A percentile compares a stretch with the other conserved stretches of the same genome.
phyloP scores from a whole-genome alignment of 345 rosid species.

The Salix exigua region DNA sequence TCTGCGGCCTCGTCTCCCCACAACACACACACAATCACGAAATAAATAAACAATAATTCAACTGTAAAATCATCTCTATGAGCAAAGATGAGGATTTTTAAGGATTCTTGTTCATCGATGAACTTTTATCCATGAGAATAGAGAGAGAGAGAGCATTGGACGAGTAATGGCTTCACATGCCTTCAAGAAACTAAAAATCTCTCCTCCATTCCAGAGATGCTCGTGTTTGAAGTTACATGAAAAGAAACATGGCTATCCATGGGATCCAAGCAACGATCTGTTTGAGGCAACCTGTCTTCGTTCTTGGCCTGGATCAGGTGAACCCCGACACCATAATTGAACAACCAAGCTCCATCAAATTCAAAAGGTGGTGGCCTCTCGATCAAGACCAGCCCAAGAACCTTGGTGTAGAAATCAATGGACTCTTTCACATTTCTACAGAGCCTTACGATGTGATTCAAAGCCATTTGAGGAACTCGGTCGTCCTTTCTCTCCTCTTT shows the following conservation, averaged over 20 bases:
- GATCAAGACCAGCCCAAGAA: conserved; percentile 54
- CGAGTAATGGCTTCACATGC: too few relatives aligned
- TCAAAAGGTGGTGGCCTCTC: conserved; percentile 50
- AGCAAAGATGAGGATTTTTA: too few relatives aligned
- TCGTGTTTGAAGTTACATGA: conserved; percentile 24
- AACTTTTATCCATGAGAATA: too few relatives aligned
- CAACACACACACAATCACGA: background rate
- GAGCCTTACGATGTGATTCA: conserved; percentile 65
- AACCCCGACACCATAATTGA: conserved; percentile 69
- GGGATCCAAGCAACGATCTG: conserved; percentile 38
- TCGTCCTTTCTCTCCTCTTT: background rate
- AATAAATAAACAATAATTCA: background rate
- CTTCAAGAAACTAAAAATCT: too few relatives aligned
- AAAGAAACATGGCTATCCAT: conserved; percentile 76
- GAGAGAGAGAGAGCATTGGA: too few relatives aligned
- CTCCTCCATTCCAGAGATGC: too few relatives aligned
- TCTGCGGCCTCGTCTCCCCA: too few relatives aligned
- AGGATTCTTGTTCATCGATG: too few relatives aligned
- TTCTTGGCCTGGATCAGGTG: conserved; percentile 55
- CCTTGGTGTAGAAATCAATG: conserved; percentile 50
- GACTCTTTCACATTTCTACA: conserved; percentile 57
- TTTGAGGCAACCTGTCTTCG: conserved; percentile 39
- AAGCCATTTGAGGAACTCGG: conserved; percentile 48
- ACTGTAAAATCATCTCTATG: background rate
- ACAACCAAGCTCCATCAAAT: conserved; percentile 66